A percentile compares a stretch with the other conserved stretches of the same genome.
These are phyloP conservation scores for Polychaeton citri DNA, from an alignment of 2,329 filamentous ascomycete genomes.

Conservation along the genomic window DNA sequence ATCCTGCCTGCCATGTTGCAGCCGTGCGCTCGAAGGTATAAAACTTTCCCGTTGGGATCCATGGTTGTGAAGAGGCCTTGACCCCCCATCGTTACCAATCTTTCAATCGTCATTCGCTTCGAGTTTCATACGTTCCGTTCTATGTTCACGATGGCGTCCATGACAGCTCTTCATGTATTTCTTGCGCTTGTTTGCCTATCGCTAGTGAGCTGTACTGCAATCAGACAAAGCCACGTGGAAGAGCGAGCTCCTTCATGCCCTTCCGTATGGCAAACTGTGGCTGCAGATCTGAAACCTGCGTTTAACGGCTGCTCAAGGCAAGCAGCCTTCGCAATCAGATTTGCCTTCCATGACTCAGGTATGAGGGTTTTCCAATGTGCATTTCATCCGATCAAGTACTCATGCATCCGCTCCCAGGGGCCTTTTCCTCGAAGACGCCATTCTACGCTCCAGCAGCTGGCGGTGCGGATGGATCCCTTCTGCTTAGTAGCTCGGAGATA, in stretches of 20 bases:
- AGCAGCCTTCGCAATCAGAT: constrained; percentile 16
- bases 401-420: constrained; percentile 1
- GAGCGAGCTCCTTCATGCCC: constrained; percentile 4
- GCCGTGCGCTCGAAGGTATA: no score
- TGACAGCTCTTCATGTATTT: no score
- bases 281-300: constrained; percentile 2
- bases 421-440: constrained; percentile 9
- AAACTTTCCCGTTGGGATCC: no score
- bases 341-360: constrained; percentile 20
- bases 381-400: background rate
- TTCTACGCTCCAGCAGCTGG: constrained; percentile 16
- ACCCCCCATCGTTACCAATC: no score
- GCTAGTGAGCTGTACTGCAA: background rate
- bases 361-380: background rate
- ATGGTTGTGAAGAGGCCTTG: no score
- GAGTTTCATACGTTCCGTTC: no score
- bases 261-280: constrained; percentile 6
- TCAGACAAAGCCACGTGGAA: background rate
- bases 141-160: no score
- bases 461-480: constrained; percentile 29
- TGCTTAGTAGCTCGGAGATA: constrained; percentile 24
- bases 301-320: constrained; percentile 5
- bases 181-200: background rate
- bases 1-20: no score
- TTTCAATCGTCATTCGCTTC: no score